Evolutionary conservation across 257 asterid genomes (phyloP).

Genomic region (Gentiana straminea): DNA sequence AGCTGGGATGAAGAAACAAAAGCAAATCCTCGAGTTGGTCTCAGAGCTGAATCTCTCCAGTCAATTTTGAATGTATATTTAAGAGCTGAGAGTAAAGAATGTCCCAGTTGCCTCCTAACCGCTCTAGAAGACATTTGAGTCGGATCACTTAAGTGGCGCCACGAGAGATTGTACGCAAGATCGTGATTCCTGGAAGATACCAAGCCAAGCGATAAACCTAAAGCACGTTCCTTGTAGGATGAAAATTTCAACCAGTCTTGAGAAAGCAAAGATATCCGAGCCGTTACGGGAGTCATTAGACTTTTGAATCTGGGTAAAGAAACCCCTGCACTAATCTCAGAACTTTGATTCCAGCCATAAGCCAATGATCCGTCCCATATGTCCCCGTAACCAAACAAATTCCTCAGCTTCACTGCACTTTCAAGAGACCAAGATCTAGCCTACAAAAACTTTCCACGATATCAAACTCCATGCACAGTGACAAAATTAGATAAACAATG

Average conservation of each 20-base stretch:
- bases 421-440: constrained; percentile 79
- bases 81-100: constrained; percentile 63
- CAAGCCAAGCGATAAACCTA: constrained; percentile 71
- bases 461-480: constrained; percentile 18
- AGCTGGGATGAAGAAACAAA: constrained; percentile 70
- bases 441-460: constrained; percentile 32
- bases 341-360: constrained; percentile 76
- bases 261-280: constrained; percentile 62
- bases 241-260: constrained; percentile 96
- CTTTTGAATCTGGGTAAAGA: constrained; percentile 66
- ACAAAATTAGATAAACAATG: background rate
- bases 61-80: constrained; percentile 73
- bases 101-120: constrained; percentile 98
- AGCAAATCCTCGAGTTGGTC: constrained; percentile 90
- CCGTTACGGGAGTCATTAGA: constrained; percentile 55
- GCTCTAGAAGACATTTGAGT: constrained; percentile 73
- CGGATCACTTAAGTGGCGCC: constrained; percentile 84
- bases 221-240: constrained; percentile 70
- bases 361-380: constrained; percentile 82
- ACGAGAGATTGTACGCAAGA: constrained; percentile 68
- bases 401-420: constrained; percentile 67
- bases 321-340: constrained; percentile 73
- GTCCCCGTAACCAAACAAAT: constrained; percentile 88
- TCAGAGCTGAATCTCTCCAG: constrained; percentile 58
- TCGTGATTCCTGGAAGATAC: constrained; percentile 63